Conservation (phyloP, 2,329 filamentous ascomycete genomes). For the Seiridium unicorne region DNA sequence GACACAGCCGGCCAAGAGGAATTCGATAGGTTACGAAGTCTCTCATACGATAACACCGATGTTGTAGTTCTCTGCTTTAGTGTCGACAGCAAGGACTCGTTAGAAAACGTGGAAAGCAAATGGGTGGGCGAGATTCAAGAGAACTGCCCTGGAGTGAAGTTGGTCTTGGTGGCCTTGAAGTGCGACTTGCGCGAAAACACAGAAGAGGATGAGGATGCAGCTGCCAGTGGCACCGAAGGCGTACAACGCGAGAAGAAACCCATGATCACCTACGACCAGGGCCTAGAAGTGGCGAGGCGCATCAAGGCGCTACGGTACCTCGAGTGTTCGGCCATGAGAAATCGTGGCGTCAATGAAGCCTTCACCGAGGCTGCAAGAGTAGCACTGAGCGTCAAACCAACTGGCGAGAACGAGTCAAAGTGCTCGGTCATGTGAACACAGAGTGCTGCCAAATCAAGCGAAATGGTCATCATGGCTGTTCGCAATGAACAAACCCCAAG, state of each 20-base stretch:
- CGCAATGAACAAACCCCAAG: background rate
- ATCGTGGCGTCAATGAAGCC: slow-evolving; percentile 95
- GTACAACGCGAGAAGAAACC: slow-evolving; percentile 60
- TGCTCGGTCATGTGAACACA: slow-evolving; percentile 56
- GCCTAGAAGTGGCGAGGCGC: slow-evolving; percentile 83
- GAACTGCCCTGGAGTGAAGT: slow-evolving; percentile 92
- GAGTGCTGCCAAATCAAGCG: too few relatives aligned
- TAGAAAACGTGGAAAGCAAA: slow-evolving; percentile 98
- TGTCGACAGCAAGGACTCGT: slow-evolving; percentile 91
- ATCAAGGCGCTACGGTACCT: slow-evolving; percentile 93
- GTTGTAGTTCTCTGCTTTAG: slow-evolving; percentile 99
- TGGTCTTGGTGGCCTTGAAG: slow-evolving; percentile 93
- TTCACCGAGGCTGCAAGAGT: slow-evolving; percentile 98
- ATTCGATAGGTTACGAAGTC: slow-evolving; percentile 91
- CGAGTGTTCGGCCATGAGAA: slow-evolving; percentile 98
- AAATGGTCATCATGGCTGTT: too few relatives aligned
- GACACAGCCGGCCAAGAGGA: slow-evolving; percentile 98
- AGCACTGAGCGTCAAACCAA: slow-evolving; percentile 71
- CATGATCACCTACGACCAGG: slow-evolving; percentile 87
- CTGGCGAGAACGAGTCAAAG: slow-evolving; percentile 56
- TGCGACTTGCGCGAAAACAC: slow-evolving; percentile 85
- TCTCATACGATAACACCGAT: slow-evolving; percentile 96
- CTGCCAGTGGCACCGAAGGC: slow-evolving; percentile 33
- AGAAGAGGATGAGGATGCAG: slow-evolving; percentile 66
- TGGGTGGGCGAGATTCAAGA: slow-evolving; percentile 98